Percentiles rank a stretch among this genome's conserved stretches.
Evolutionary conservation across 2,329 filamentous ascomycete species (phyloP).

Genomic region (Neofusicoccum kwambonambiense): DNA sequence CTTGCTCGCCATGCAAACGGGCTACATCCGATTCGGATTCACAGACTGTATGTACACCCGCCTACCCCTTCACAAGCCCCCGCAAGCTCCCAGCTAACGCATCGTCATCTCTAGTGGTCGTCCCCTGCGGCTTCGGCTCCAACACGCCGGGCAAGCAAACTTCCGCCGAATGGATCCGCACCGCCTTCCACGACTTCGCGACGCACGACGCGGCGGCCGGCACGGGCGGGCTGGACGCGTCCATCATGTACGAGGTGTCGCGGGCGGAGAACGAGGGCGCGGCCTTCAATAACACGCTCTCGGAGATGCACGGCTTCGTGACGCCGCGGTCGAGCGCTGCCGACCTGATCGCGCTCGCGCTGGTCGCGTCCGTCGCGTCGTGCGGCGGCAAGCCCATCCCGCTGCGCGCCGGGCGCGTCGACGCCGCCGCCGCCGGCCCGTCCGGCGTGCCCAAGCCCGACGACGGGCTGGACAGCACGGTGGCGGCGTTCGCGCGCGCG

Average conservation of each 20-base stretch:
- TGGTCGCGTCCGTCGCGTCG: not conserved
- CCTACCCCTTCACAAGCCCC: no score
- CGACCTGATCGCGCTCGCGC: not conserved
- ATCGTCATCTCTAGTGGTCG: not conserved
- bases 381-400: not conserved
- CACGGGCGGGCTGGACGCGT: conserved; percentile 12
- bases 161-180: conserved; percentile 3
- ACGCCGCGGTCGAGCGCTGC: not conserved
- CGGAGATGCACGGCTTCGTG: not conserved
- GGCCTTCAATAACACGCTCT: conserved; percentile 5
- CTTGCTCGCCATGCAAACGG: not conserved
- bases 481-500: not conserved
- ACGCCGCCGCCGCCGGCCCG: not conserved
- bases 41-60: not conserved
- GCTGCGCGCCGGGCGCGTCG: not conserved
- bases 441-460: not conserved
- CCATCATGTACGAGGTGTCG: conserved; percentile 6
- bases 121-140: not conserved
- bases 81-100: no score
- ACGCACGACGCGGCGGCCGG: not conserved
- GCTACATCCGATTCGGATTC: conserved; percentile 8
- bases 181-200: conserved; percentile 11
- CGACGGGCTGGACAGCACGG: not conserved
- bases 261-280: conserved; percentile 6
- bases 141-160: not conserved